A percentile compares a stretch with the other conserved stretches of the same genome.
These are phyloP conservation scores for Exsudoporus floridanus DNA, from an alignment of 1,284 basidiomycete genomes.

Conservation along the genomic window DNA sequence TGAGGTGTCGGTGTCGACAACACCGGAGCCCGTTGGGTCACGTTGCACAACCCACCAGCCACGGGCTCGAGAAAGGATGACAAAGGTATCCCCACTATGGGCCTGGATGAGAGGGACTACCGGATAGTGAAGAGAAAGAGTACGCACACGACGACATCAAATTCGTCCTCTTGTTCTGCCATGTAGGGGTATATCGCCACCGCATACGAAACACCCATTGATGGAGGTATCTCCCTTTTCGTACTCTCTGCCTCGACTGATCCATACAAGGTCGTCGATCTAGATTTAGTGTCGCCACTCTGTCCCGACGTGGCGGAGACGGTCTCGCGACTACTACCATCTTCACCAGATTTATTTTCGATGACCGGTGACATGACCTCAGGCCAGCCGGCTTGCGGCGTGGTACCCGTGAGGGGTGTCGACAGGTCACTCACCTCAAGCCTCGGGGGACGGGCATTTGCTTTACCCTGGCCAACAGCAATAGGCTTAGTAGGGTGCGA, in stretches of 20 bases:
- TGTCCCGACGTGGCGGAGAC: slow-evolving; percentile 21
- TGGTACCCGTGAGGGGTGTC: slow-evolving; percentile 49
- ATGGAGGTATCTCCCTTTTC: slow-evolving; percentile 51
- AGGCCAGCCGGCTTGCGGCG: slow-evolving; percentile 71
- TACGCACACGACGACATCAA: slow-evolving; percentile 92
- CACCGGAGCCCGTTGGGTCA: slow-evolving; percentile 83
- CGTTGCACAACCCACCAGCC: slow-evolving; percentile 99
- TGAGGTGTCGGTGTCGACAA: slow-evolving; percentile 69
- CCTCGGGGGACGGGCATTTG: slow-evolving; percentile 53
- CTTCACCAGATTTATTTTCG: slow-evolving; percentile 48
- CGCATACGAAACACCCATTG: slow-evolving; percentile 76
- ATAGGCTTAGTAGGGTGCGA: slow-evolving; percentile 25
- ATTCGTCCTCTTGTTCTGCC: slow-evolving; percentile 96
- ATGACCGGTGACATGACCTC: slow-evolving; percentile 64
- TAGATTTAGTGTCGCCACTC: slow-evolving; percentile 21
- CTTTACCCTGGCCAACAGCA: slow-evolving; percentile 32
- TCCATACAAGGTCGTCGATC: slow-evolving; percentile 12
- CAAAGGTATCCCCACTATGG: slow-evolving; percentile 81
- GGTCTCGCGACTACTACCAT: slow-evolving; percentile 20
- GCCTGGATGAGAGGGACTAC: slow-evolving; percentile 11
- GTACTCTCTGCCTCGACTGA: slow-evolving; percentile 33
- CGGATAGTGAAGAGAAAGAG: neutral
- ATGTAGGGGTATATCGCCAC: slow-evolving; percentile 94
- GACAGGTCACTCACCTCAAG: slow-evolving; percentile 61
- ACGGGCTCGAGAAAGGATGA: slow-evolving; percentile 89